These are phyloP conservation scores for Candida alai DNA, from an alignment of 805 yeast genomes.

Conservation along the genomic window DNA sequence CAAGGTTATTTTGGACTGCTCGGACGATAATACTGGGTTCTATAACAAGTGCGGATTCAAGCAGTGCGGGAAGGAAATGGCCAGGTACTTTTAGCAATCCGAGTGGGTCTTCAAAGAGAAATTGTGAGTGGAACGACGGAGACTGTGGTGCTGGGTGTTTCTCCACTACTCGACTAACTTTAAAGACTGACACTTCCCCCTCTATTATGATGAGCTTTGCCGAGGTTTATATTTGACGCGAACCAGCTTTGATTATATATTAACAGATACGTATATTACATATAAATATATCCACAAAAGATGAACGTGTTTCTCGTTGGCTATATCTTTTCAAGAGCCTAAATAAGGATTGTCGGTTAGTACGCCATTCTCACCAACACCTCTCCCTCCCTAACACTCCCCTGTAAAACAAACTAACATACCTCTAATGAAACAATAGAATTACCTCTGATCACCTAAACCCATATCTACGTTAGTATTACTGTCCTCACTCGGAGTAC, in stretches of 20 bases:
- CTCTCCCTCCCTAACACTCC: no score
- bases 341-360: constrained; percentile 2
- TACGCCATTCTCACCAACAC: not conserved
- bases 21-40: constrained; percentile 73
- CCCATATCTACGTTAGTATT: constrained; percentile 17
- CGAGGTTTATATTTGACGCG: no score
- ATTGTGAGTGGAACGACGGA: no score
- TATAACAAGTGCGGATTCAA: constrained; percentile 83
- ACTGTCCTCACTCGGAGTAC: not conserved
- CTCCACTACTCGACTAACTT: no score
- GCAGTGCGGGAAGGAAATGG: constrained; percentile 67
- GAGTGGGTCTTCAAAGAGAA: no score
- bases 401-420: constrained; percentile 18
- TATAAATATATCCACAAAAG: constrained; percentile 1
- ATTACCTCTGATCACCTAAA: constrained; percentile 66
- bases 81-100: constrained; percentile 6
- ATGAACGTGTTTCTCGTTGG: constrained; percentile 10
- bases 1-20: constrained; percentile 87
- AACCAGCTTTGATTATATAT: no score
- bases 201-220: no score
- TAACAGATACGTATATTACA: no score
- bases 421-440: constrained; percentile 72
- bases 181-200: no score
- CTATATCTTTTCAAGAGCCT: constrained; percentile 36
- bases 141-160: no score